Percentiles rank a stretch among this genome's conserved stretches.
Conservation (phyloP, 176 grass and related monocot species). For the Lolium rigidum region DNA sequence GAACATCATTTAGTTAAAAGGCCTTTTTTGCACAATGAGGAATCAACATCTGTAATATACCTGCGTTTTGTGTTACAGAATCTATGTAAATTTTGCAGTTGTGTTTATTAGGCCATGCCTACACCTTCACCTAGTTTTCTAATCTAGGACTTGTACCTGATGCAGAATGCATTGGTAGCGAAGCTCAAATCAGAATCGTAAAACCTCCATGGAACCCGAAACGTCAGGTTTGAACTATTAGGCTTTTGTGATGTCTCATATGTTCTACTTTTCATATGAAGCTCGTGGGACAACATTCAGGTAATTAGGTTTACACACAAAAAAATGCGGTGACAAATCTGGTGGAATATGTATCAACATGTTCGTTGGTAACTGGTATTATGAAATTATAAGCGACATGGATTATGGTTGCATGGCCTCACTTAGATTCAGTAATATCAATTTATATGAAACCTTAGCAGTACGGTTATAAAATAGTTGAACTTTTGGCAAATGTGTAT, state of each 20-base stretch:
- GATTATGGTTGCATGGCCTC: not conserved
- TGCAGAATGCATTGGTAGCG: conserved; percentile 83
- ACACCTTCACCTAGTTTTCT: not conserved
- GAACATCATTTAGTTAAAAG: not conserved
- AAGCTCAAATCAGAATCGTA: conserved; percentile 59
- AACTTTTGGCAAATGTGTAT: not conserved
- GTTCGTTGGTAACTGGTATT: not conserved
- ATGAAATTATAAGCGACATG: not conserved
- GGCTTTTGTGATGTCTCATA: not conserved
- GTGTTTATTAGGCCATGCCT: not conserved
- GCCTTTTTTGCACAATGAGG: not conserved
- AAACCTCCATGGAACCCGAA: conserved; percentile 66
- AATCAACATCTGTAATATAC: conserved; percentile 5
- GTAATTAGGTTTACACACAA: not conserved
- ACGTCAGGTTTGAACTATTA: conserved; percentile 52
- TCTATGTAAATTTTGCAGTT: not conserved
- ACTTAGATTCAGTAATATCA: not conserved
- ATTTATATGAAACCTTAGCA: not conserved
- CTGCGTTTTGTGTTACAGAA: not conserved
- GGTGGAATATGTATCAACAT: not conserved
- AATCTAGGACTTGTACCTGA: conserved; percentile 18
- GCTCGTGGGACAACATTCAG: not conserved
- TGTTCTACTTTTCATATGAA: conserved; percentile 23
- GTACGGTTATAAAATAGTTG: not conserved
- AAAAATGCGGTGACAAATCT: not conserved